Evolutionary conservation across 106 monocot genomes (phyloP).

Genomic region (Platanthera zijinensis): DNA sequence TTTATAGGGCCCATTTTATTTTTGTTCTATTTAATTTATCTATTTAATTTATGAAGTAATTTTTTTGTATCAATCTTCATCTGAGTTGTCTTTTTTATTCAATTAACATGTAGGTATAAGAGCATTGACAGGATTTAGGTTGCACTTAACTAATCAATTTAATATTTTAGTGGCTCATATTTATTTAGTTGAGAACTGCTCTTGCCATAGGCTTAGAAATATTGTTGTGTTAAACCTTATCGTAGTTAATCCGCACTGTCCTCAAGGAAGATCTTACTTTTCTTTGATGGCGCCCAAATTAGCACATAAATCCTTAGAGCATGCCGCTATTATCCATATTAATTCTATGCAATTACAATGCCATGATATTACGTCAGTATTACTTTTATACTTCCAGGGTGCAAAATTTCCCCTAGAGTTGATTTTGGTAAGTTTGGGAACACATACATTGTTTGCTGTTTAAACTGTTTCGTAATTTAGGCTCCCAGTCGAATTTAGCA

Average conservation of each 20-base stretch:
- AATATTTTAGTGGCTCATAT: not conserved
- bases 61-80: not conserved
- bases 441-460: not conserved
- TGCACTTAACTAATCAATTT: not conserved
- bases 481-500: not conserved
- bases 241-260: not conserved
- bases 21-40: not conserved
- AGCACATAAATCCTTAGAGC: not conserved
- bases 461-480: not conserved
- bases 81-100: not conserved
- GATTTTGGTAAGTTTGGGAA: not conserved
- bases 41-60: not conserved
- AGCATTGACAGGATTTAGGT: not conserved
- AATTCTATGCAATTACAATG: not conserved
- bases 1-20: not conserved
- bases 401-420: not conserved
- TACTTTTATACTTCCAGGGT: not conserved
- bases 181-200: not conserved
- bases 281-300: not conserved
- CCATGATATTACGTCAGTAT: not conserved
- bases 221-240: not conserved
- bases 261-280: not conserved
- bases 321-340: not conserved
- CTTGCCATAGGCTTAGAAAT: not conserved
- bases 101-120: not conserved